These are phyloP conservation scores for Leptosphaerulina australis DNA, from an alignment of 2,329 filamentous ascomycete species.

Conservation along the genomic window DNA sequence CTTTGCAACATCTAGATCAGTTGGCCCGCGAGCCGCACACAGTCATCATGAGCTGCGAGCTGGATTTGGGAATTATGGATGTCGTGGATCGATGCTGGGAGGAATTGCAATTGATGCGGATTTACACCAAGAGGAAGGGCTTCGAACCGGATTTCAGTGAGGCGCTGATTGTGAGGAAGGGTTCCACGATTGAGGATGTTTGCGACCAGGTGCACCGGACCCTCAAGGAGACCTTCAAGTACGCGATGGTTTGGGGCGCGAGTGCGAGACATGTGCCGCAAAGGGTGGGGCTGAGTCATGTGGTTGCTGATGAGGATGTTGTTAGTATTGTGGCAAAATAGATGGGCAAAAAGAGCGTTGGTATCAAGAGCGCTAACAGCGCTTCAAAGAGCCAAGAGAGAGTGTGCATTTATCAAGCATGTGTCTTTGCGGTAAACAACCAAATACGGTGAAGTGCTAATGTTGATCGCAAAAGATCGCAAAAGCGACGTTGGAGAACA, in stretches of 20 bases:
- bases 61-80: slow-evolving; percentile 90
- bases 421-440: too few relatives aligned
- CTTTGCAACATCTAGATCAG: slow-evolving; percentile 89
- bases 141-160: slow-evolving; percentile 87
- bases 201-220: slow-evolving; percentile 94
- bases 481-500: too few relatives aligned
- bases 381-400: too few relatives aligned
- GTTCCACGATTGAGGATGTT: slow-evolving; percentile 92
- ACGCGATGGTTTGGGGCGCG: slow-evolving; percentile 95
- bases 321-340: slow-evolving; percentile 64
- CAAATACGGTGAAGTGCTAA: too few relatives aligned
- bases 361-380: too few relatives aligned
- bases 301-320: slow-evolving; percentile 73
- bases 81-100: slow-evolving; percentile 96
- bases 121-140: slow-evolving; percentile 89
- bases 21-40: slow-evolving; percentile 92
- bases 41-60: slow-evolving; percentile 95
- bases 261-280: slow-evolving; percentile 95
- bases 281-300: slow-evolving; percentile 83
- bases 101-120: slow-evolving; percentile 83
- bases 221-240: slow-evolving; percentile 98
- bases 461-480: too few relatives aligned
- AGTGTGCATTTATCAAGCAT: too few relatives aligned
- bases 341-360: too few relatives aligned
- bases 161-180: slow-evolving; percentile 87